Evolutionary conservation across 345 rosid genomes (phyloP), one percentile per base, ranked within the genome.

Genomic region (Eucalyptus fibrosa): DNA sequence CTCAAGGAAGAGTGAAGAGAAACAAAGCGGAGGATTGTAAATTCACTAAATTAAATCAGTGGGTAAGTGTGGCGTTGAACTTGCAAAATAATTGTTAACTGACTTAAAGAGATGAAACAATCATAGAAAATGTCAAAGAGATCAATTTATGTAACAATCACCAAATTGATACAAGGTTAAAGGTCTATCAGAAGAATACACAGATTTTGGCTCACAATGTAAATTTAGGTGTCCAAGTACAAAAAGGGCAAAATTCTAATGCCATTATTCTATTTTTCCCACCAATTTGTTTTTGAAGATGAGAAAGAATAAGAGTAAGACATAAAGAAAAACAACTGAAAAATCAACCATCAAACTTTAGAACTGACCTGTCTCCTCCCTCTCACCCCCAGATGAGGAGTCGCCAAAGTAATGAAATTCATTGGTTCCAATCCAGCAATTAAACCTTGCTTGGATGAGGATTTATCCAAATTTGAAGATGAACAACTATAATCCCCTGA

Each of bases 371-470:
- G 99, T 91, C 95, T 96, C 93, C 94, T 97, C 91, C 99, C 99
- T 93, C 99, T 94, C 89, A 97, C 99, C 47, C 99, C 99, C 51
- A 98, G 98, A 93, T 98, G 99, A 88, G 99, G 99, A 90, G 98
- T 98, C 77, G 99, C 99, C 96, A 98, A 93, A 90, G 98, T 95
- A 90, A 98, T 94, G 95, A 98, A 98, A 96, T 93, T 98, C 89
- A 96, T 91, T 42, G 99, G 97, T 90, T 98, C 97, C 89, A 98
- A 93, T 87, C 99, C 99, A 88, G 98, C 98, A 92, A 98, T 93
- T 87, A 87, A 94, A 91, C 96, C 98, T 90, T 91, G 91, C 88
- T 88, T 91, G 53, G 91, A 53, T 90, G 95, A 89, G 88, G 55
- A 17, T 83, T 89, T 88, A 89, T 92, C 92, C 28, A 91, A 87